These are phyloP conservation scores for Dictyostelium intermedium DNA, from an alignment of 78 protist species.

Conservation along the genomic window DNA sequence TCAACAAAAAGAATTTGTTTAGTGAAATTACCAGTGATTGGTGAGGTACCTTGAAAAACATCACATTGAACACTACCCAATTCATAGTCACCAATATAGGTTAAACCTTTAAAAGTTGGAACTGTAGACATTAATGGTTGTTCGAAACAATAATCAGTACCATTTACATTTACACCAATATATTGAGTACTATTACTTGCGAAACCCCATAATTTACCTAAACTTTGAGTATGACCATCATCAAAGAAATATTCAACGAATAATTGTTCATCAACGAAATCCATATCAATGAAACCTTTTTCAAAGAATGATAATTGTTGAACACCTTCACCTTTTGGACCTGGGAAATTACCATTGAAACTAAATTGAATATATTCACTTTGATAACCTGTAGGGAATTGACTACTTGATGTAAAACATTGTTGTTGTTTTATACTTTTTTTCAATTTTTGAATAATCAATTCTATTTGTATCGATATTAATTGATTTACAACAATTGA, in stretches of 20 bases:
- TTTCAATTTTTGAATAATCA: not conserved
- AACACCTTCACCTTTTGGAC: not conserved
- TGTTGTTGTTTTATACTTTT: not conserved
- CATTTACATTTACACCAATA: not conserved
- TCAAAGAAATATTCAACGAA: not conserved
- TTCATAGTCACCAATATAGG: not conserved
- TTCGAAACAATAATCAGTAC: not conserved
- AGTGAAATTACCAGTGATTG: not conserved
- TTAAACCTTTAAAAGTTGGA: not conserved
- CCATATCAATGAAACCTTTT: not conserved
- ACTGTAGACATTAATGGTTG: not conserved
- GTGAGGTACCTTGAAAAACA: not conserved
- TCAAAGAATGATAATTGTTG: not conserved
- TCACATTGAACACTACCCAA: not conserved
- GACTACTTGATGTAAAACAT: not conserved
- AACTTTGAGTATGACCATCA: not conserved
- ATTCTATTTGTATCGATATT: not conserved
- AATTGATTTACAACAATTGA: not conserved
- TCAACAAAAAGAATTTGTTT: not conserved
- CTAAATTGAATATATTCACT: not conserved
- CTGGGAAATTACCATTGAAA: slow-evolving; percentile 5
- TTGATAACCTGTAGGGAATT: not conserved
- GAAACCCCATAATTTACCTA: not conserved
- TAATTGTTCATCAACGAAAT: not conserved
- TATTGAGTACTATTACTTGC: not conserved